These are phyloP conservation scores for Boletus calvinii DNA, from an alignment of 1,284 basidiomycete genomes.

Conservation along the genomic window DNA sequence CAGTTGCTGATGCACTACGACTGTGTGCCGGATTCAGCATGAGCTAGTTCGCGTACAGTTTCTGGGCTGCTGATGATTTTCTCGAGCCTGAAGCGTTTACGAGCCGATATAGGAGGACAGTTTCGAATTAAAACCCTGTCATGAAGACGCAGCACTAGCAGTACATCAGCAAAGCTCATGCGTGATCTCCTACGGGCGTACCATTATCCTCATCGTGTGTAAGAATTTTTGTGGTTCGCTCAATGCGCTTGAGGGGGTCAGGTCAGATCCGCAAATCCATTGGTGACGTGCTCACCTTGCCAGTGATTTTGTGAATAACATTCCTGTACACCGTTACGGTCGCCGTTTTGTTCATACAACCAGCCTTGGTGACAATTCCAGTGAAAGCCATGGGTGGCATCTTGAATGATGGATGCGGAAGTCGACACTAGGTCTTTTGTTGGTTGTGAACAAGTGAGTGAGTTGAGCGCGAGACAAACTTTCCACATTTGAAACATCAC, in stretches of 20 bases:
- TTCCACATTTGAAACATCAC: slow-evolving; percentile 5
- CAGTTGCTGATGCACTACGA: slow-evolving; percentile 4
- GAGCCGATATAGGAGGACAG: slow-evolving; percentile 73
- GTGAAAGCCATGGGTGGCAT: slow-evolving; percentile 77
- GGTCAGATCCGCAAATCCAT: slow-evolving; percentile 1
- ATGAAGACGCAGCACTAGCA: slow-evolving; percentile 58
- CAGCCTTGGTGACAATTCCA: slow-evolving; percentile 73
- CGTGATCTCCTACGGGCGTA: slow-evolving; percentile 27
- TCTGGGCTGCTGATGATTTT: slow-evolving; percentile 65
- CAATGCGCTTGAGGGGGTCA: slow-evolving; percentile 51
- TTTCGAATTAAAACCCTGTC: slow-evolving; percentile 76
- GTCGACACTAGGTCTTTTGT: neutral
- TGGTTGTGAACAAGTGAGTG: neutral
- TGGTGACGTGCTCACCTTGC: slow-evolving; percentile 53
- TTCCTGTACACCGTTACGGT: slow-evolving; percentile 76
- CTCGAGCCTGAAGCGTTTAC: slow-evolving; percentile 72
- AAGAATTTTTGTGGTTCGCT: slow-evolving; percentile 71
- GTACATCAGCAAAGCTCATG: slow-evolving; percentile 14
- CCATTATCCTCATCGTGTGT: slow-evolving; percentile 71
- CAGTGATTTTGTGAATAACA: slow-evolving; percentile 64
- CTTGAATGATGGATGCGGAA: neutral
- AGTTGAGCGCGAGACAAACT: neutral
- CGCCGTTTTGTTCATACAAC: slow-evolving; percentile 78
- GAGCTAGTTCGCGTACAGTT: slow-evolving; percentile 49
- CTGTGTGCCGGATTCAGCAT: slow-evolving; percentile 9